A percentile compares a stretch with the other conserved stretches of the same genome.
Evolutionary conservation across 177 flowering plant species (phyloP).

Genomic region (Vitis hybrid): DNA sequence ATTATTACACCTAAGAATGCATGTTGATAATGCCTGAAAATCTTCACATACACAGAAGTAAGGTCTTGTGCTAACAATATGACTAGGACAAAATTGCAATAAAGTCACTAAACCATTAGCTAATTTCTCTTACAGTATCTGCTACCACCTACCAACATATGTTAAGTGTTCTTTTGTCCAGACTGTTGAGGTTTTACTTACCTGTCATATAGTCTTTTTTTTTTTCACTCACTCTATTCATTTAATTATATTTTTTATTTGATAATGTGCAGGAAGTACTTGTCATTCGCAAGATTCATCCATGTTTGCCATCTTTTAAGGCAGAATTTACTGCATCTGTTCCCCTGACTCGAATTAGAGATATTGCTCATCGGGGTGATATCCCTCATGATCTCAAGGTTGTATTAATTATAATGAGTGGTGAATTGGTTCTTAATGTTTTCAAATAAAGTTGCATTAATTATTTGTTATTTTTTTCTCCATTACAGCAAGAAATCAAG

Average conservation of each 20-base stretch:
- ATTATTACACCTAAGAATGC: too few relatives aligned
- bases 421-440: constrained; percentile 1
- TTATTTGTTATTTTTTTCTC: constrained; percentile 5
- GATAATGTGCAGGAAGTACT: constrained; percentile 63
- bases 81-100: too few relatives aligned
- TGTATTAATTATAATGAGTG: neutral
- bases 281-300: constrained; percentile 88
- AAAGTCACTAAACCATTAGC: too few relatives aligned
- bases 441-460: constrained; percentile 10
- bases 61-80: too few relatives aligned
- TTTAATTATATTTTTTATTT: constrained; percentile 1
- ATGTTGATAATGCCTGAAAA: too few relatives aligned
- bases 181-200: too few relatives aligned
- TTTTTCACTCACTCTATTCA: neutral
- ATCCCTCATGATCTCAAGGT: constrained; percentile 99
- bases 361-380: constrained; percentile 90
- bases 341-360: constrained; percentile 93
- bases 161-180: too few relatives aligned
- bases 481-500: constrained; percentile 93
- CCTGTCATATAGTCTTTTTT: neutral
- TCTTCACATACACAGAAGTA: too few relatives aligned
- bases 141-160: too few relatives aligned
- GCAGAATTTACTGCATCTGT: constrained; percentile 98
- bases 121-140: too few relatives aligned
- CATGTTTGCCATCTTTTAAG: constrained; percentile 93